Base-by-base conservation (phyloP, 2,329 filamentous ascomycete species). In the Paraconiothyrium sp. region DNA sequence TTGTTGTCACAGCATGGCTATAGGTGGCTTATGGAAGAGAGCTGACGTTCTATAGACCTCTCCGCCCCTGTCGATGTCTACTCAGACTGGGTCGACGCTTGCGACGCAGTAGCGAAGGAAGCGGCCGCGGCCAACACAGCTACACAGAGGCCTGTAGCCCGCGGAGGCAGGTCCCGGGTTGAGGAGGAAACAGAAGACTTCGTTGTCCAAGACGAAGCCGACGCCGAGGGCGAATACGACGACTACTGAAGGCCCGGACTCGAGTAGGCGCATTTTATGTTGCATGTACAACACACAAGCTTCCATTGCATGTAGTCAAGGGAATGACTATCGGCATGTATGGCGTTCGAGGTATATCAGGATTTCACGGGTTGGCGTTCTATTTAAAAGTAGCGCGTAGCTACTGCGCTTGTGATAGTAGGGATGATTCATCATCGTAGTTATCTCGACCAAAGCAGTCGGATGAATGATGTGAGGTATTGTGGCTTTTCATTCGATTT, bases 61-160 rank as follows among this genome's bases (percentile, higher is more conserved):
- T 96, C 92, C 30, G 92, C 92, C 14, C 88, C 93, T 0, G 93
- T 99, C 50, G 95, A 99, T 76, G 94, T 99, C 8, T 99, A 99
- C 76, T 92, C 92, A 37, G 95, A 98, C 79, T 99, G 95, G 95
- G 92, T 99, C 66, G 95, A 99, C 81, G 95, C 95, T n/a, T 92
- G 90, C 76, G 90, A 92, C 74, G 84, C 87, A 6, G 89, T 92
- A 54, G 89, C 89, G 16, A 89, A 91, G 73, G 84, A 89, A 62
- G 83, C 37, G 11, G 52, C 84, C 22, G 84, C 82, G 20, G 80
- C 78, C 14, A 78, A 75, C 24, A 72, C 70, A 20, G 74, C 72
- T 20, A 67, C 66, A 13, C 67, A 67, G 37, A 64, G 67, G 50
- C 71, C 72, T 32, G 59, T 58, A n/a, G 69, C 75, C 49, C 72